Evolutionary conservation across 1,284 basidiomycete species (phyloP), one percentile per base, ranked within the genome.

Genomic region (Melampsora larici-populina): DNA sequence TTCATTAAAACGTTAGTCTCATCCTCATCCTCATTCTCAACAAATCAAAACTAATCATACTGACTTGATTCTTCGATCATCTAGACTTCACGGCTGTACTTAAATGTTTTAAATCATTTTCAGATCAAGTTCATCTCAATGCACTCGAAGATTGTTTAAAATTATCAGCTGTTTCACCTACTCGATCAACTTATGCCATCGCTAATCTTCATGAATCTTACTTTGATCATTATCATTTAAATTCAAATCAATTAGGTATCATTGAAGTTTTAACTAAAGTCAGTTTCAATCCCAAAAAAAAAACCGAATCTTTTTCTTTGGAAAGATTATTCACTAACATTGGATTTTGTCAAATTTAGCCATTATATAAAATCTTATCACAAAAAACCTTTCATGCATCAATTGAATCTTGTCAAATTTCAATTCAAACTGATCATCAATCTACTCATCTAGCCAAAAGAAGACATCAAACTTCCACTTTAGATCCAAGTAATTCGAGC

Each of bases 1-100:
- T 29, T 64, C 63, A 21, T 9, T 64, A 29, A 64, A 64, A 36
- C 31, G 63, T 64, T 7, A 8, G 63, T 21, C 9, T 31, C 36
- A 31, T 64, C 33, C 18, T 13, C 26, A 29, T 31, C 33, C 18
- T 36, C 29, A 21, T 64, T 29, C 29, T 21, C 36, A 5, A 24
- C 18, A 40, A 31, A 64, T 6, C 18, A 24, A 64, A 24, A 18
- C 24, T 8, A 64, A 64, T 21, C 63, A 31, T 5, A 64, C 29
- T 31, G 18, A 2, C 15, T 60, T 60, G 55, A 24, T 60, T 29
- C n/a, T 24, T 24, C 6, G 15, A 60, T 60, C 6, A 29, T 46
- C 48, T 29, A 76, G 74, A 76, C 18, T 76, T 76, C 40, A 76
- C 74, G 3, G 74, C 74, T 36, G 58, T 76, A n/a, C 55, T 76